Base-by-base conservation (phyloP, 2,329 filamentous ascomycete species). In the Phaeosphaeriaceae sp. region DNA sequence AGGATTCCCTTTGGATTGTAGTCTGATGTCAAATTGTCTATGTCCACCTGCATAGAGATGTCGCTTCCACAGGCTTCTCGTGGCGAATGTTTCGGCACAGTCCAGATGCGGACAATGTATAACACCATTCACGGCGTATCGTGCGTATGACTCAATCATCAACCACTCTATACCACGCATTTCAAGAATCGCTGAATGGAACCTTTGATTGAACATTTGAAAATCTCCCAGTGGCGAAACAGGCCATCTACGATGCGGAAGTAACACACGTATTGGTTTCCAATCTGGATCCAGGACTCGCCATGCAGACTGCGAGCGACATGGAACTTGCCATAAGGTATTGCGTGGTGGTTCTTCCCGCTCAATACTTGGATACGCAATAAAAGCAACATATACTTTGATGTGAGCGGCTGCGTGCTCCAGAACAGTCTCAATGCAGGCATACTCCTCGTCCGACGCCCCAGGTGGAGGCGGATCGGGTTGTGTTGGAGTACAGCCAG, bases 51-150 rank as follows among this genome's bases (percentile, higher is more conserved):
- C 6, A 13, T 7, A 15, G 13, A 36, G 31, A 36, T 36, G 31
- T 36, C 13, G 6, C 31, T 36, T 36, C 31, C 31, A 36, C 3
- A 13, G 7, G 31, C 13, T 11, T 36, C 31, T 36, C 31, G 7
- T 15, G 6, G 7, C 13, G 11, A 36, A 36, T 15, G 7, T 36
- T 11, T 7, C 3, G 13, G 6, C 3, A 13, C 57, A 59, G 20
- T 59, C 53, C 31, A 48, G 40, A 19, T 20, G 41, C n/a, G 57
- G 57, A 36, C 57, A 59, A 25, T 27, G 57, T n/a, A 56, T 59
- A 4, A 27, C 22, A 15, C 41, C 53, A 9, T 56, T 17, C 17
- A 51, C 15, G 19, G 57, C 53, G 42, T 59, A 59, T 2, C 57
- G 45, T 25, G 41, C 53, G 24, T 59, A 59, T 15, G 57, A 50